Conservation (phyloP, 495 filamentous ascomycete species). For the Physcia stellaris region DNA sequence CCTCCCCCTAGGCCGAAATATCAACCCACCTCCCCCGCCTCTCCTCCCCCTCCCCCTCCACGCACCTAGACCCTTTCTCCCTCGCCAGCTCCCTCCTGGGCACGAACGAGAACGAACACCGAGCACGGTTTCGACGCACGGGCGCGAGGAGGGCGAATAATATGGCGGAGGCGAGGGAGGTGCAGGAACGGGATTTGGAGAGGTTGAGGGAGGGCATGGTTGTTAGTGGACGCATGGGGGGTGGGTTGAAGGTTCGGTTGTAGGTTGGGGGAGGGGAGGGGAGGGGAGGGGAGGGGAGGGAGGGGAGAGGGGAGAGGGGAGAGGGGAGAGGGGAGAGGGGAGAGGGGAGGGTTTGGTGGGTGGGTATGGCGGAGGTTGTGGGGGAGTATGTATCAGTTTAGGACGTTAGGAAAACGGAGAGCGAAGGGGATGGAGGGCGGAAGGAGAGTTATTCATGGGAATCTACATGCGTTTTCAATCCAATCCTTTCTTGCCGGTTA, state of each 20-base stretch:
- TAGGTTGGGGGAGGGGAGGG: neutral
- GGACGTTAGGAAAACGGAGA: no score
- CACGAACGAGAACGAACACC: neutral
- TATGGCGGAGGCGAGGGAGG: neutral
- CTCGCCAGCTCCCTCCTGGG: neutral
- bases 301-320: constrained; percentile 1
- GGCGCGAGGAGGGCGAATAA: neutral
- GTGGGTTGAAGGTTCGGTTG: neutral
- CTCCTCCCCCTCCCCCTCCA: neutral
- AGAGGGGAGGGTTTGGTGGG: no score
- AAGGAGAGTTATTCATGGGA: no score
- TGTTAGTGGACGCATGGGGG: neutral
- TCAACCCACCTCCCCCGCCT: neutral
- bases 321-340: no score
- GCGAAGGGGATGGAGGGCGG: no score
- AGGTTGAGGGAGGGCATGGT: neutral
- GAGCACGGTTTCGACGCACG: neutral
- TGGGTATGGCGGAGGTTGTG: no score
- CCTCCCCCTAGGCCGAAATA: neutral
- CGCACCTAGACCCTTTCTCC: neutral
- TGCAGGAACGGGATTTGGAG: neutral
- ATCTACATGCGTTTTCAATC: no score
- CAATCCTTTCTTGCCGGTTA: no score
- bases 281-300: neutral
- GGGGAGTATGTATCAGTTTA: no score